Percentiles rank a stretch among this genome's conserved stretches.
phyloP scores from a whole-genome alignment of 352 stramenopile genomes.

The Phytophthora constricta region DNA sequence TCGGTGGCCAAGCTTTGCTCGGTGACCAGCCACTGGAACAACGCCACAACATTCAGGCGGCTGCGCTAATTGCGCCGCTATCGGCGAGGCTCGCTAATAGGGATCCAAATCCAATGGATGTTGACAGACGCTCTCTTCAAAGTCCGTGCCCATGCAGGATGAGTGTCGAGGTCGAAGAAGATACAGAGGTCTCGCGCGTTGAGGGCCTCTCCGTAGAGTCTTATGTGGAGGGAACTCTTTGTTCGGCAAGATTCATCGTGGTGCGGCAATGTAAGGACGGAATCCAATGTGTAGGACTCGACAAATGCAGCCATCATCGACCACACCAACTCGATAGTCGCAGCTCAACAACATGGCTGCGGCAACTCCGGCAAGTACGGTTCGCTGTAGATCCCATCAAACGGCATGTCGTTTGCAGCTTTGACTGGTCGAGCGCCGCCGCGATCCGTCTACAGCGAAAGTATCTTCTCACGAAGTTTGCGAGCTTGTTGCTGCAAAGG shows the following conservation, averaged over 20 bases:
- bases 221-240: not conserved
- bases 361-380: no score
- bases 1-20: no score
- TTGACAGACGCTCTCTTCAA: no score
- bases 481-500: not conserved
- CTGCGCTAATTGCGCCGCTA: no score
- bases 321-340: not conserved
- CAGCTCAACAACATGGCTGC: no score
- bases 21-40: no score
- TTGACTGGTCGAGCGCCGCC: no score
- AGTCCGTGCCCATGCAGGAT: not conserved
- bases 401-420: not conserved
- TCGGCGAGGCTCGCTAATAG: no score
- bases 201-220: not conserved
- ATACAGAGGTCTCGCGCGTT: not conserved
- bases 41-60: not conserved
- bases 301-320: not conserved
- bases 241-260: not conserved
- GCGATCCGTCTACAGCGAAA: not conserved
- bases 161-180: not conserved
- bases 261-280: no score
- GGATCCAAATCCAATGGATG: no score
- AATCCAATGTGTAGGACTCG: no score
- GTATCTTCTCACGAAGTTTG: no score
- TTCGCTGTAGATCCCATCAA: not conserved